A percentile compares a stretch with the other conserved stretches of the same genome.
Conservation (phyloP, 352 stramenopile genomes). For the Phytophthora meadii region DNA sequence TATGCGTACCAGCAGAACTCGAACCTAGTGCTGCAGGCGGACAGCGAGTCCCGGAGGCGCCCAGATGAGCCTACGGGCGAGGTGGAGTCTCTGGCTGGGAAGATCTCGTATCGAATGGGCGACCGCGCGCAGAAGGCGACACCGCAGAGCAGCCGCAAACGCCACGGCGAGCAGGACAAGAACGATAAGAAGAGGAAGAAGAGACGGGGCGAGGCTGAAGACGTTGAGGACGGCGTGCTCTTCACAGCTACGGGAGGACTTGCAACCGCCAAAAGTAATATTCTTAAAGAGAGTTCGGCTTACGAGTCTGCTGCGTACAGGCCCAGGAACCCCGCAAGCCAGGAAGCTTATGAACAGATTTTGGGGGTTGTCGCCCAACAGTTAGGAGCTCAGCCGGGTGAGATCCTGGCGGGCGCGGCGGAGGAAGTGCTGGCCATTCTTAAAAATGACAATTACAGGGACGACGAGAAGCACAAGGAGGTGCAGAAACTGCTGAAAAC, state of each 20-base stretch:
- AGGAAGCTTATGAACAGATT: constrained; percentile 92
- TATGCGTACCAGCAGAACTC: constrained; percentile 95
- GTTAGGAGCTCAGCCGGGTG: constrained; percentile 89
- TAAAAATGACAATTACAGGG: constrained; percentile 91
- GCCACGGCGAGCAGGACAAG: constrained; percentile 21
- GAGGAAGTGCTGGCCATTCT: constrained; percentile 94
- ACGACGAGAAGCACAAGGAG: constrained; percentile 87
- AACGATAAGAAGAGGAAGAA: constrained; percentile 54
- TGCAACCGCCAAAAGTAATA: constrained; percentile 53
- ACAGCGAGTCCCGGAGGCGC: constrained; percentile 83
- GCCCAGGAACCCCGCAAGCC: constrained; percentile 88
- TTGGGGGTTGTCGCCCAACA: constrained; percentile 76
- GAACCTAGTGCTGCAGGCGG: constrained; percentile 94
- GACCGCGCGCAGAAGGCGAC: constrained; percentile 79
- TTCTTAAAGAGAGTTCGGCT: constrained; percentile 74
- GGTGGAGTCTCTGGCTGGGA: constrained; percentile 84
- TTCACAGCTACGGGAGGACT: constrained; percentile 64
- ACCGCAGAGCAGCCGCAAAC: constrained; percentile 49
- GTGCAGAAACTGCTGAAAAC: constrained; percentile 88
- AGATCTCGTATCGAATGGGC: constrained; percentile 85
- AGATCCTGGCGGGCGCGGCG: constrained; percentile 91
- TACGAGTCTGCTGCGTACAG: constrained; percentile 87
- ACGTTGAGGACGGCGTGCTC: constrained; percentile 41
- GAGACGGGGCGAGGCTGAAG: constrained; percentile 47
- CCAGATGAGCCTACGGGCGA: constrained; percentile 88